Evolutionary conservation across 768 basidiomycete genomes (phyloP), one percentile per base, ranked within the genome.

Genomic region (Trametopsis cervina): DNA sequence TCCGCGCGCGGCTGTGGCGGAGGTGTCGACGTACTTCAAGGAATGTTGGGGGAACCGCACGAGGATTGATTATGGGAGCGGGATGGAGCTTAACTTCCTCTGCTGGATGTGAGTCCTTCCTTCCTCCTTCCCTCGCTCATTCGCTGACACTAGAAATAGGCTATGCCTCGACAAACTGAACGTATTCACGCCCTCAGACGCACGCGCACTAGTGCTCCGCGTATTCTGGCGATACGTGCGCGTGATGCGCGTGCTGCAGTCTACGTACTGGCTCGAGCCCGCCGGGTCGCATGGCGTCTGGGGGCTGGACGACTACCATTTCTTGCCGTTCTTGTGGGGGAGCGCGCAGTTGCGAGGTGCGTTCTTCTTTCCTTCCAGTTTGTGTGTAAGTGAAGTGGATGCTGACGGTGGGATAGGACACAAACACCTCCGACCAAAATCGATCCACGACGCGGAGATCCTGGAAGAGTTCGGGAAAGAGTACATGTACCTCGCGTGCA

Each of bases 251-350:
- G 59, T 80, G 10, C 73, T 99, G 1, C 94, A 98, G 57, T 92
- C 89, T 3, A 81, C 85, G 2, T 99, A 99, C 62, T 97, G 94
- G 92, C 78, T 97, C 0, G 95, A 99, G 63, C 94, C 95, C 2
- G 95, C 95, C 5, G 94, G 95, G n/a, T 98, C 96, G 1, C 95
- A 98, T 62, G 95, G 95, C 0, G 95, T 97, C 0, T 98, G 94
- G 89, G 95, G 95, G 1, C 69, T 98, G 47, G 93, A 96, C 57
- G 93, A 97, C 58, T 99, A 97, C 59, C 93, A 96, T 58, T 99
- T 96, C 67, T 73, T 94, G 13, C 94, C 88, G 0, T 97, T 93
- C 70, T 61, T 93, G 37, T 93, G 85, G 57, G 91, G 91, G 2
- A 79, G 86, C 2, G 83, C 88, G 1, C 92, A 95, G 58, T 64